Evolutionary conservation across 768 basidiomycete species (phyloP).

Genomic region (Dioszegia aurantiaca): DNA sequence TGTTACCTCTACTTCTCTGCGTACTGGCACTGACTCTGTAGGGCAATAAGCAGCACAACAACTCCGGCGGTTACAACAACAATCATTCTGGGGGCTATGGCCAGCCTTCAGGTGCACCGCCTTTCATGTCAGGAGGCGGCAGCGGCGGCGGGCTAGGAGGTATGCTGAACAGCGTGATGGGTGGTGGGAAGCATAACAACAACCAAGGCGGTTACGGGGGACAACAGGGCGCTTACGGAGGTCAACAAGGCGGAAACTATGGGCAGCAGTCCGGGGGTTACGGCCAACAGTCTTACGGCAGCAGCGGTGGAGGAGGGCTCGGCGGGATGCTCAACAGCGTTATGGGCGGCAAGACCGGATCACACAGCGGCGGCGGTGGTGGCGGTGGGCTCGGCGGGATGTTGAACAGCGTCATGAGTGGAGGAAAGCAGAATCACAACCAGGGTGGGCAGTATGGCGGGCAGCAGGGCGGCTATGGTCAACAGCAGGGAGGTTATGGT

Average conservation of each 20-base stretch:
- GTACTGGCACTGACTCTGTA: not conserved
- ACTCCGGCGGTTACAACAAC: slow-evolving; percentile 14
- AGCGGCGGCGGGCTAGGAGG: slow-evolving; percentile 21
- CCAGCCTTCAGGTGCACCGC: slow-evolving; percentile 26
- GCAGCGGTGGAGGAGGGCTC: no score
- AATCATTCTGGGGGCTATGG: slow-evolving; percentile 3
- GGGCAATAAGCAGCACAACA: slow-evolving; percentile 17
- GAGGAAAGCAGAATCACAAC: slow-evolving; percentile 3
- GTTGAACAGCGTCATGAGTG: slow-evolving; percentile 4
- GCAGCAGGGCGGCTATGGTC: not conserved
- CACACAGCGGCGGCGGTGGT: not conserved
- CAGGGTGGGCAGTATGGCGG: slow-evolving; percentile 10
- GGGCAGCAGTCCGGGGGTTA: slow-evolving; percentile 6
- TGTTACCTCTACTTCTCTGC: not conserved
- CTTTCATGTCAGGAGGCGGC: slow-evolving; percentile 27
- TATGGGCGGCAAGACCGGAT: no score
- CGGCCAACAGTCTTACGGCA: no score
- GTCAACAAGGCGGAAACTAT: slow-evolving; percentile 11
- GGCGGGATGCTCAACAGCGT: no score
- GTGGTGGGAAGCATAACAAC: slow-evolving; percentile 8
- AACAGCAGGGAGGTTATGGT: not conserved
- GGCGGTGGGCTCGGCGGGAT: slow-evolving; percentile 17
- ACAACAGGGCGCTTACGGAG: slow-evolving; percentile 21
- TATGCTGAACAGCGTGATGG: slow-evolving; percentile 19
- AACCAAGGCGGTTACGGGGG: slow-evolving; percentile 21